A percentile compares a stretch with the other conserved stretches of the same genome.
These are phyloP conservation scores for Pichia sp. DNA, from an alignment of 1,139 yeast species.

Conservation along the genomic window DNA sequence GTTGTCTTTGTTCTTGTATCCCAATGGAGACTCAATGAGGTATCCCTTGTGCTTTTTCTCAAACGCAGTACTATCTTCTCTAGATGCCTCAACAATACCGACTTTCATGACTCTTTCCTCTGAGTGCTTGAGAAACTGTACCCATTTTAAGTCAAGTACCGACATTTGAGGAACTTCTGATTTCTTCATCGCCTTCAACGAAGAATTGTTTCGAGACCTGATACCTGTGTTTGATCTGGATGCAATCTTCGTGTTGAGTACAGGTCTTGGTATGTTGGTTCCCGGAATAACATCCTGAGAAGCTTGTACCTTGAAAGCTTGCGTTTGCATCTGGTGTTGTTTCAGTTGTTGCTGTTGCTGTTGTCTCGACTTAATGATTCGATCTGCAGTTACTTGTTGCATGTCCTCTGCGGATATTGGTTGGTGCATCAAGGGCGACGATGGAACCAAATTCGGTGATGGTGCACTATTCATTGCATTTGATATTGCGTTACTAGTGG, in stretches of 20 bases:
- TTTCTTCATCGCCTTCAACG: slow-evolving; percentile 7
- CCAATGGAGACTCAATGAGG: slow-evolving; percentile 56
- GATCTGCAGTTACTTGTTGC: slow-evolving; percentile 9
- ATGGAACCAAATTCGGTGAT: slow-evolving; percentile 1
- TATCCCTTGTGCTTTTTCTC: slow-evolving; percentile 53
- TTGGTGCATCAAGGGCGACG: slow-evolving; percentile 6
- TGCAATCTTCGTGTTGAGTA: slow-evolving; percentile 34
- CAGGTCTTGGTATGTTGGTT: slow-evolving; percentile 51
- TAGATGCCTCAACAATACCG: slow-evolving; percentile 40
- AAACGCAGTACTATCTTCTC: slow-evolving; percentile 39
- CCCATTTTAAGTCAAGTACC: slow-evolving; percentile 64
- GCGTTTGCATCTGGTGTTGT: neutral
- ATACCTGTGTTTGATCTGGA: slow-evolving; percentile 17
- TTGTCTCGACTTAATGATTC: slow-evolving; percentile 9
- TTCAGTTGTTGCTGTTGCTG: neutral
- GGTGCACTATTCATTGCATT: neutral
- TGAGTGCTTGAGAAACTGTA: slow-evolving; percentile 45
- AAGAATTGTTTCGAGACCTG: slow-evolving; percentile 16
- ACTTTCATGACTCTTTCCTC: slow-evolving; percentile 68
- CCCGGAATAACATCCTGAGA: slow-evolving; percentile 38
- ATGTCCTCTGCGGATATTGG: slow-evolving; percentile 4
- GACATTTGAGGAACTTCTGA: slow-evolving; percentile 48
- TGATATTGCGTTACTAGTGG: neutral
- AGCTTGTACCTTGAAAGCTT: neutral
- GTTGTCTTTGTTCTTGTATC: slow-evolving; percentile 28